Evolutionary conservation across 108 stramenopile species (phyloP), one percentile per base, ranked within the genome.

Genomic region (Nannochloropsis gaditana): DNA sequence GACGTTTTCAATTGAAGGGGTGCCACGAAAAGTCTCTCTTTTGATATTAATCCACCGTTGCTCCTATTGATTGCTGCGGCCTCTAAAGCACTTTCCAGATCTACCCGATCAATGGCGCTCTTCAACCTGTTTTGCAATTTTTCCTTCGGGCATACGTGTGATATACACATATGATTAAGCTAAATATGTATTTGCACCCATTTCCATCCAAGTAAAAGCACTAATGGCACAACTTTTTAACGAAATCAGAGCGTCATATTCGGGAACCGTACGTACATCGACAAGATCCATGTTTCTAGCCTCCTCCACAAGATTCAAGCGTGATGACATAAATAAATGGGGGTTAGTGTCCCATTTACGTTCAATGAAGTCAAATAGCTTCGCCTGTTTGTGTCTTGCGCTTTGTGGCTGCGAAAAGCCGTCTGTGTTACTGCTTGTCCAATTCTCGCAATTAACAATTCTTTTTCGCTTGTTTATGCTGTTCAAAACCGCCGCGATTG

Each of bases 401-500:
- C 31, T 31, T 31, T 31, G 31, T 31, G 31, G 31, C 31, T 31
- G 31, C 31, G 31, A 31, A 31, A 31, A 31, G 31, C 31, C 31
- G 31, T 31, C 31, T 31, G 31, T 31, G 31, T 0, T 31, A 31
- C 0, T 31, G 31, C 31, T 31, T 31, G 31, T 31, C 59, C 59
- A 73, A 5, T 31, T 31, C 59, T 73, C 59, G 59, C 59, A 15
- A 2, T 73, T 15, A 73, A 73, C 59, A 15, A 73, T 73, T 4
- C 59, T 15, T n/a, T 73, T 73, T 21, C 87, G 87, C 84, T 88
- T 50, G 42, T 82, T 45, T 81, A 88, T 84, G 50, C 84, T 84
- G 41, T 47, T 82, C n/a, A 88, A 84, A 21, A 89, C 82, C 82
- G 84, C 89, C 43, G 85, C 84, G 19, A 89, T 45, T 42, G 89